Evolutionary conservation across 495 filamentous ascomycete species (phyloP), one percentile per base, ranked within the genome.

Genomic region (Jackrogersella minutella): DNA sequence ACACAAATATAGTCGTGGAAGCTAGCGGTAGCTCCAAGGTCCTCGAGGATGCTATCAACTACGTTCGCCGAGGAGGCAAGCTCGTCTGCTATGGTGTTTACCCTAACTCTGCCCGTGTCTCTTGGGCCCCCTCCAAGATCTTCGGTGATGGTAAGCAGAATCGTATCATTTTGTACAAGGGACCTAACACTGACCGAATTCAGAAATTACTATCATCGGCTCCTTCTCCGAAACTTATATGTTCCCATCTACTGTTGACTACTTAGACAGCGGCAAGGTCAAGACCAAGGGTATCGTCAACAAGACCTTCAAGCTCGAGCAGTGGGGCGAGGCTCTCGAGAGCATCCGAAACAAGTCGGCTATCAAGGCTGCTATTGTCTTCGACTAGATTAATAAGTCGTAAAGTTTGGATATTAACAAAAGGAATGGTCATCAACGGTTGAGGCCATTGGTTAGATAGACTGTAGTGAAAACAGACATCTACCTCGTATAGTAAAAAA

Each of bases 151-250:
- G 70, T 73, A 62, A 65, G 70, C 2, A 41, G 22, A 11, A 40
- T 24, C n/a, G 30, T 39, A 46, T 50, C 17, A 36, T 17, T 14
- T 49, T n/a, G 5, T 17, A 30, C n/a, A n/a, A n/a, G 6, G 3
- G 19, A 34, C 79, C 55, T 76, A 76, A 46, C 79, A 41, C 87
- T 67, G 28, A 73, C 34, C 9, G 21, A 5, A 9, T 31, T 30
- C 46, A 73, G 88, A 90, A 70, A 90, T 91, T 69, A 90, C 86
- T 61, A 88, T 91, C 63, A 75, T 91, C 36, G 87, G 88, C 24
- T 87, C 82, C 34, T 91, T 90, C 81, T 87, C 83, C 26, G 87
- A 91, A 70, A 86, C 86, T 13, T 88, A 88, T 79, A 90, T 90
- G 82, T 91, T 89, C 82, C 87, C 88, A 3, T 83, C 88, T 52